Conservation (phyloP, 2,329 filamentous ascomycete genomes). For the Hypoxylon sp. region DNA sequence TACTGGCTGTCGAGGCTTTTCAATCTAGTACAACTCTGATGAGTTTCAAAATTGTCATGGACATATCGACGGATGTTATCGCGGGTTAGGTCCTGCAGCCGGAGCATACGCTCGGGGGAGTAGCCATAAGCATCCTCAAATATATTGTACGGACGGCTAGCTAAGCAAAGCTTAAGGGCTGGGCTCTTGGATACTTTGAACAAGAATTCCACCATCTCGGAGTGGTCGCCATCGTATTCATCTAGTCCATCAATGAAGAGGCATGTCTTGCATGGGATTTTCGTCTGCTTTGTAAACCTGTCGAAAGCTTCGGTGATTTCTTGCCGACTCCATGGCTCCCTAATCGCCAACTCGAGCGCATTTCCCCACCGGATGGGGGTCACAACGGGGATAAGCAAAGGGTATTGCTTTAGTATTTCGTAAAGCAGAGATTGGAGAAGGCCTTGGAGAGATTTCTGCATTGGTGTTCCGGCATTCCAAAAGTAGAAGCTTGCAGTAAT, state of each 20-base stretch:
- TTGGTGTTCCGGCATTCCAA: too few species aligned
- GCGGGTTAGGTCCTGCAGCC: slow-evolving; percentile 9
- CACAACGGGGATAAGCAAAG: neutral
- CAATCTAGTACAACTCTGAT: neutral
- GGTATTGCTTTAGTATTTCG: neutral
- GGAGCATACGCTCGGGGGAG: neutral
- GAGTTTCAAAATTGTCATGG: neutral
- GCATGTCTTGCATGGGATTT: neutral
- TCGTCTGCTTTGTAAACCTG: neutral
- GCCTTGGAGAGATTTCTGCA: neutral
- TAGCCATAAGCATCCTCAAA: slow-evolving; percentile 4
- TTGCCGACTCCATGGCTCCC: neutral
- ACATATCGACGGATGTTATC: slow-evolving; percentile 6
- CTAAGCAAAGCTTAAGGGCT: slow-evolving; percentile 10
- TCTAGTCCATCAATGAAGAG: slow-evolving; percentile 23
- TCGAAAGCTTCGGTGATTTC: neutral
- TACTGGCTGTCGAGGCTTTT: neutral
- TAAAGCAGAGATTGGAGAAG: neutral
- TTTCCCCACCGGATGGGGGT: neutral
- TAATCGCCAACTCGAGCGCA: neutral
- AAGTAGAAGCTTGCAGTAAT: too few species aligned
- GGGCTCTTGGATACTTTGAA: neutral
- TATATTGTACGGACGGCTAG: slow-evolving; percentile 2
- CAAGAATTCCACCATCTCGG: slow-evolving; percentile 1
- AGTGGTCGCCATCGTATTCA: slow-evolving; percentile 7